Base-by-base conservation (phyloP, 768 basidiomycete species). In the Tremella fuciformis region DNA sequence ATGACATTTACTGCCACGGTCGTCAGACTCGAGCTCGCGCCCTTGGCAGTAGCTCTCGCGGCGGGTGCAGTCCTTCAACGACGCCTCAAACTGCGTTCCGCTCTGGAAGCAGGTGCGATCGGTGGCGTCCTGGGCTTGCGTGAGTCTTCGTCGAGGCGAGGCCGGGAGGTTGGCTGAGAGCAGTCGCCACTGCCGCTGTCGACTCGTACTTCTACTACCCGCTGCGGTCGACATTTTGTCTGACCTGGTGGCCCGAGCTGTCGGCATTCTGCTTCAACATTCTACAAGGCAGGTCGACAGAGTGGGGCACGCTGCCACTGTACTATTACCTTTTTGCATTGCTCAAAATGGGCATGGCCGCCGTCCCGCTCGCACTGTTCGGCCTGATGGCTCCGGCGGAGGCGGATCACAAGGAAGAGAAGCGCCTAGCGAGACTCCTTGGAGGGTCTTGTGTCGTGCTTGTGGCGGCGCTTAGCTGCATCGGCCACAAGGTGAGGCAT, bases 151-250 rank as follows among this genome's bases (percentile, higher is more conserved):
- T 34, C 6, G 11, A 34, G 11, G 29, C 69, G 44, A 47, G 62
- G 29, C 11, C 6, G 29, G 4, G 29, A 34, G 29, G 37, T 57
- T 63, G 47, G 57, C 29, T 50, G 11, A 1, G n/a, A 19, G 2
- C 64, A 89, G 89, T 77, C 1, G 55, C 85, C 1, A 88, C 88
- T 0, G 68, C 86, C 0, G 11, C 70, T 0, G 79, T 93, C 26
- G 96, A 99, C 74, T 88, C 89, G 0, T 87, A 87, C 78, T 88
- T 94, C 76, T 97, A 93, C 91, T 44, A 7, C 19, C 47, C 6
- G 52, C 29, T 50, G 58, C 67, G 66, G 80, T 83, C 3, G 71
- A 92, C 0, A 96, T 91, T 92, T 92, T 34, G 29, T 11, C 6
- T 34, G 29, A 34, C 29, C 6, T 34, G 29, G 29, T 34, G 29